A percentile compares a stretch with the other conserved stretches of the same genome.
Evolutionary conservation across 352 stramenopile species (phyloP).

Genomic region (Phytophthora europaea): DNA sequence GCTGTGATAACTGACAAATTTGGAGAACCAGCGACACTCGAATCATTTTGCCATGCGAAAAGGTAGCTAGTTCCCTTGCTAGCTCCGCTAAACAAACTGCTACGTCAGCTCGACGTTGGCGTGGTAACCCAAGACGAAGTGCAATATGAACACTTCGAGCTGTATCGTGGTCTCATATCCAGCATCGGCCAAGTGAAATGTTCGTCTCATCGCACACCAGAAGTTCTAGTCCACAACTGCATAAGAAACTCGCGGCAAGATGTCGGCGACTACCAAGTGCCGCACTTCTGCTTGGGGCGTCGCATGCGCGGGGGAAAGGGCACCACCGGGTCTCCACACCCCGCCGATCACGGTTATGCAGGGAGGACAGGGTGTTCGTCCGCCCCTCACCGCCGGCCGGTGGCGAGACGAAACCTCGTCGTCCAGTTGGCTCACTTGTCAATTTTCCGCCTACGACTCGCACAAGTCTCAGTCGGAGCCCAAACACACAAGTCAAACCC

Average conservation of each 20-base stretch:
- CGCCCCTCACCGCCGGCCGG: conserved; percentile 32
- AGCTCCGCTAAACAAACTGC: conserved; percentile 13
- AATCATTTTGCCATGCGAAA: conserved; percentile 31
- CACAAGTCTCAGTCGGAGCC: conserved; percentile 19
- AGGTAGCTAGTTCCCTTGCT: conserved; percentile 3
- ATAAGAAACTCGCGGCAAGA: conserved; percentile 9
- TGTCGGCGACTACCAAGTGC: conserved; percentile 11
- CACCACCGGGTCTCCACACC: conserved; percentile 6
- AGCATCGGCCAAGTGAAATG: neutral
- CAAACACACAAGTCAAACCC: conserved; percentile 26
- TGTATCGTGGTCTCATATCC: neutral
- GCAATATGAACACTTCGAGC: neutral
- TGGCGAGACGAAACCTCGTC: conserved; percentile 21
- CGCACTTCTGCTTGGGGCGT: conserved; percentile 30
- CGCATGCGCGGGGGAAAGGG: conserved; percentile 29
- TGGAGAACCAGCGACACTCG: conserved; percentile 21
- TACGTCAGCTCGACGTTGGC: neutral
- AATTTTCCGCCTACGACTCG: conserved; percentile 36
- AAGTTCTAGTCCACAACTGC: neutral
- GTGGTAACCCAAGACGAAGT: neutral
- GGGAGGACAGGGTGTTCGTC: conserved; percentile 27
- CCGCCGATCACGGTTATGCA: conserved; percentile 18
- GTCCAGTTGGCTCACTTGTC: conserved; percentile 45
- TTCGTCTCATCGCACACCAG: neutral
- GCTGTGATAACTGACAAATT: conserved; percentile 31